Conservation (phyloP, 2,329 filamentous ascomycete species). For the Nemania diffusa region DNA sequence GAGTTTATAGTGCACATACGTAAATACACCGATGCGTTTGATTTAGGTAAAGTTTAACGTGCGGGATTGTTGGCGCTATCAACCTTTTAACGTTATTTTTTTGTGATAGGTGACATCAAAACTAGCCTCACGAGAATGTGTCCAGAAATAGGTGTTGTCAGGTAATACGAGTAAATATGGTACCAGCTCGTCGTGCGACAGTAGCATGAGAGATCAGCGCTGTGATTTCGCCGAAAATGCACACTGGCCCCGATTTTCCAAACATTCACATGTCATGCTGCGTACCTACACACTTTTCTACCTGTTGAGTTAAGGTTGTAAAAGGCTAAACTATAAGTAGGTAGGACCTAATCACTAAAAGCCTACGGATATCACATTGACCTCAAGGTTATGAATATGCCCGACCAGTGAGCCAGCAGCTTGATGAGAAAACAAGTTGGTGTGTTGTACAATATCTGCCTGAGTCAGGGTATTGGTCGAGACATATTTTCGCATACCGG, state of each 20-base stretch:
- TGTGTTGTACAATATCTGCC: neutral
- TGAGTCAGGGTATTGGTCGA: neutral
- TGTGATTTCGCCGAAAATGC: neutral
- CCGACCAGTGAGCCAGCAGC: no score
- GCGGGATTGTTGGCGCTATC: neutral
- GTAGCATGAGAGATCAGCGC: slow-evolving; percentile 15
- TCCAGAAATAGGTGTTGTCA: neutral
- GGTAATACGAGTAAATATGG: neutral
- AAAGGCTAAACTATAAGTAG: no score
- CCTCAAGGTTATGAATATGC: no score
- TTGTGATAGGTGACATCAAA: neutral
- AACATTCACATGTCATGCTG: no score
- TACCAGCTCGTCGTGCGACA: slow-evolving; percentile 2
- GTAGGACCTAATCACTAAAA: no score
- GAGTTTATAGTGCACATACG: neutral
- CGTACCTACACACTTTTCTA: no score
- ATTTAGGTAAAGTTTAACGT: neutral
- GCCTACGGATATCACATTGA: no score
- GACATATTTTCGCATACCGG: neutral
- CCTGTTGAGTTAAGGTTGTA: no score
- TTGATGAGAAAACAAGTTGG: neutral
- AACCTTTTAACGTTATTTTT: neutral
- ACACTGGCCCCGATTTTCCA: no score
- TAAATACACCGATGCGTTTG: neutral
- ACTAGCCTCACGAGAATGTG: neutral